Evolutionary conservation across 129 eudicot genomes (phyloP), one percentile per base, ranked within the genome.

Genomic region (Chrysanthemum seticuspe): DNA sequence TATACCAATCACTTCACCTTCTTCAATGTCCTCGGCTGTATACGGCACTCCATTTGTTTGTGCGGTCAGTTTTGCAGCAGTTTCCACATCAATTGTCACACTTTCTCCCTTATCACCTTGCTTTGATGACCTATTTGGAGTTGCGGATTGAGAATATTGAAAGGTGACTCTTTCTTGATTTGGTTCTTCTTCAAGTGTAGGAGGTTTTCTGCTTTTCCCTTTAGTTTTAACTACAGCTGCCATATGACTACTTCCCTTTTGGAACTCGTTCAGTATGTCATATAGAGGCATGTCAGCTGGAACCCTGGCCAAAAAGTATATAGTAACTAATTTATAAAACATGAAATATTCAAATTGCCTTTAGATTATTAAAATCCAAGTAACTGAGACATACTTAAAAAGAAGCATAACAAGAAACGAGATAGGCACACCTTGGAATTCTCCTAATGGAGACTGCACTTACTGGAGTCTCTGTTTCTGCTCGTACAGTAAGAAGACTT

Each of bases 191-290:
- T 66, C 64, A 49, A 75, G 70, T 40, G 83, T 64, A 36, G 87
- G 84, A 29, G 83, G 80, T 59, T 45, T 86, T 61, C 49, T 64
- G 70, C 69, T 73, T 76, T 81, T 85, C 62, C 83, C 85, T 79
- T 85, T 88, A 25, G 82, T 76, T 82, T 82, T 94, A 47, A 94
- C 98, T 19, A 95, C 99, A 71, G 99, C 99, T 58, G 99, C 99
- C 97, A 95, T 90, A 73, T 95, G 99, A 74, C 99, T 95, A 76
- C 97, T 87, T 59, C 99, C 99, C 69, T 95, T 95, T 81, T 95
- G 99, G 69, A 95, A 94, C 79, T 94, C 98, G 11, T 94, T 94
- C 65, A 94, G 84, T 84, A 94, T 94, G 88, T 94, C 98, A 71
- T 94, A 94, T 25, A 94, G 64, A 55, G 98, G 98, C 98, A 94